Conservation (phyloP, 1,284 basidiomycete species). For the Cryptococcus floricola region DNA sequence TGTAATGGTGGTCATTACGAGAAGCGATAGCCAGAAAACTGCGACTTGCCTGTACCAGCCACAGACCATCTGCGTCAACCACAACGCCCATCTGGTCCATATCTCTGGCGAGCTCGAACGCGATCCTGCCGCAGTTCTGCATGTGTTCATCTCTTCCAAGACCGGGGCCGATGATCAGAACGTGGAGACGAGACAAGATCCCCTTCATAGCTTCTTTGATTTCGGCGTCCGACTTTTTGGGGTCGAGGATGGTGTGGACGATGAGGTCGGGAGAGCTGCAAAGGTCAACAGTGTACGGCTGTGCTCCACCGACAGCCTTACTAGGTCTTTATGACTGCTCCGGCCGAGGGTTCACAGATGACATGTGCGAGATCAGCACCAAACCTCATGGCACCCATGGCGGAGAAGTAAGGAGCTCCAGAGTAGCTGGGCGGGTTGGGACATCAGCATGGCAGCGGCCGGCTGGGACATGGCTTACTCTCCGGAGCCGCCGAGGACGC, state of each 20-base stretch:
- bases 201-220: slow-evolving; percentile 56
- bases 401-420: slow-evolving; percentile 91
- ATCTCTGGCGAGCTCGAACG: slow-evolving; percentile 53
- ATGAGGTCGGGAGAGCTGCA: slow-evolving; percentile 70
- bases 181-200: slow-evolving; percentile 80
- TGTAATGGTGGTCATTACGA: slow-evolving; percentile 33
- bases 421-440: slow-evolving; percentile 60
- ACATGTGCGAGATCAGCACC: slow-evolving; percentile 94
- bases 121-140: slow-evolving; percentile 61
- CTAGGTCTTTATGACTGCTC: slow-evolving; percentile 90
- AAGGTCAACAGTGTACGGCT: background rate
- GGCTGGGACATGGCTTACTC: slow-evolving; percentile 59
- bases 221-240: slow-evolving; percentile 22
- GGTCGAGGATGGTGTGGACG: slow-evolving; percentile 79
- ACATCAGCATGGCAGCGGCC: background rate
- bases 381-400: slow-evolving; percentile 78
- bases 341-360: slow-evolving; percentile 88
- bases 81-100: slow-evolving; percentile 76
- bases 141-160: slow-evolving; percentile 85
- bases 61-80: slow-evolving; percentile 77
- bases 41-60: slow-evolving; percentile 40
- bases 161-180: slow-evolving; percentile 88
- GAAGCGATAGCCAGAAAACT: background rate
- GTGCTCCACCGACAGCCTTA: slow-evolving; percentile 13
- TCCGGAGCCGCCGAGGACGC: slow-evolving; percentile 84